These are phyloP conservation scores for Hypholoma fasciculare DNA, from an alignment of 768 basidiomycete species.

Conservation along the genomic window DNA sequence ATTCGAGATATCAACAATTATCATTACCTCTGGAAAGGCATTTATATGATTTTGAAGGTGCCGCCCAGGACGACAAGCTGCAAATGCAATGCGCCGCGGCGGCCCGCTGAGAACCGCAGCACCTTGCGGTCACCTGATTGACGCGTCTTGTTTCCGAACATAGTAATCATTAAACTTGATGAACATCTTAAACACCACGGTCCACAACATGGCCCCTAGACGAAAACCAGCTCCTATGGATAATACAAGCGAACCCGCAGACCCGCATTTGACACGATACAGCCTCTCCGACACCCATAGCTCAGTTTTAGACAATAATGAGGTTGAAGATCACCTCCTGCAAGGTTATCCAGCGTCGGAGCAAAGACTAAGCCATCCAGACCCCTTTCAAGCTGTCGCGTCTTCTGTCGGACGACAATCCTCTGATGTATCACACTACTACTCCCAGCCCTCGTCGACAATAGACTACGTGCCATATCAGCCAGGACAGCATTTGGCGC, in stretches of 20 bases:
- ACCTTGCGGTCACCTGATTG: slow-evolving; percentile 25
- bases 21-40: no score
- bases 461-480: slow-evolving; percentile 48
- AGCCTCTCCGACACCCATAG: slow-evolving; percentile 27
- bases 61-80: background rate
- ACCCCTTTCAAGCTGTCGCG: slow-evolving; percentile 23
- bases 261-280: slow-evolving; percentile 29
- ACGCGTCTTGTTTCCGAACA: slow-evolving; percentile 20
- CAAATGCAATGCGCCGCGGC: background rate
- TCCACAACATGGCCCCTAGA: slow-evolving; percentile 26
- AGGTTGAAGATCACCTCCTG: slow-evolving; percentile 21
- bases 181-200: background rate
- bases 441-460: slow-evolving; percentile 10
- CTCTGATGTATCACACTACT: slow-evolving; percentile 12
- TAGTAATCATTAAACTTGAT: background rate
- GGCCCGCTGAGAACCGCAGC: background rate
- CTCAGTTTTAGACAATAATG: slow-evolving; percentile 13
- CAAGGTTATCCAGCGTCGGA: slow-evolving; percentile 9
- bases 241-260: slow-evolving; percentile 21
- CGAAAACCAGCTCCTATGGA: slow-evolving; percentile 33
- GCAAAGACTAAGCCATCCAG: slow-evolving; percentile 8
- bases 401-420: slow-evolving; percentile 20
- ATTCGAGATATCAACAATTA: no score
- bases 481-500: slow-evolving; percentile 60
- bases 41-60: background rate